Percentiles rank a stretch among this genome's conserved stretches.
phyloP scores from a whole-genome alignment of 2,329 filamentous ascomycete species.

The Tolypocladium tundrense region DNA sequence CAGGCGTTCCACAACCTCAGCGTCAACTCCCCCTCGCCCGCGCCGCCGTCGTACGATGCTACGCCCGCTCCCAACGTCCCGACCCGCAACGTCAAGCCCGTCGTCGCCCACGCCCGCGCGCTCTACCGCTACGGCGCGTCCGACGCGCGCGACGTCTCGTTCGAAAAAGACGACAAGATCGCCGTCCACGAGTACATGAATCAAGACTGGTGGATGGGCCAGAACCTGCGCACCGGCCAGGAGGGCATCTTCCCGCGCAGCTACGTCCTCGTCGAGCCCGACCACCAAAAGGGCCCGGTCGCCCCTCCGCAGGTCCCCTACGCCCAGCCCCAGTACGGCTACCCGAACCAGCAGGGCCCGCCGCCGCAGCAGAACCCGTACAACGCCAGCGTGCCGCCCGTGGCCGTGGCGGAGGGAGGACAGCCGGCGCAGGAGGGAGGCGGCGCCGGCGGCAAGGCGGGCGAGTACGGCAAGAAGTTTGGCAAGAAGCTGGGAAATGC shows the following conservation, averaged over 20 bases:
- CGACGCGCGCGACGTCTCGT: constrained; percentile 71
- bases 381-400: constrained; percentile 60
- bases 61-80: constrained; percentile 32
- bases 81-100: constrained; percentile 36
- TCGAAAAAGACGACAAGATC: constrained; percentile 72
- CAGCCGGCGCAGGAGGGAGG: constrained; percentile 21
- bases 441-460: constrained; percentile 43
- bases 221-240: constrained; percentile 68
- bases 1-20: constrained; percentile 33
- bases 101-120: constrained; percentile 66
- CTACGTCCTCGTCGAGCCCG: constrained; percentile 70
- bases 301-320: constrained; percentile 9
- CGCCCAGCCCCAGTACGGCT: constrained; percentile 27
- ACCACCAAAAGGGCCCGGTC: constrained; percentile 30
- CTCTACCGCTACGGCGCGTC: constrained; percentile 73
- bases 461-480: constrained; percentile 82
- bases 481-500: constrained; percentile 79
- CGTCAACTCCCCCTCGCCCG: constrained; percentile 22
- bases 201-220: constrained; percentile 91
- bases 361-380: constrained; percentile 49
- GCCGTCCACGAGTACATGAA: constrained; percentile 89
- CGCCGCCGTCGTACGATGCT: constrained; percentile 41
- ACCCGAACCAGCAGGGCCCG: constrained; percentile 28
- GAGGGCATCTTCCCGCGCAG: constrained; percentile 94
- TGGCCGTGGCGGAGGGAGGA: constrained; percentile 58